Base-by-base conservation (phyloP, 371 early-diverging fungal species). In the Circinella umbellata region DNA sequence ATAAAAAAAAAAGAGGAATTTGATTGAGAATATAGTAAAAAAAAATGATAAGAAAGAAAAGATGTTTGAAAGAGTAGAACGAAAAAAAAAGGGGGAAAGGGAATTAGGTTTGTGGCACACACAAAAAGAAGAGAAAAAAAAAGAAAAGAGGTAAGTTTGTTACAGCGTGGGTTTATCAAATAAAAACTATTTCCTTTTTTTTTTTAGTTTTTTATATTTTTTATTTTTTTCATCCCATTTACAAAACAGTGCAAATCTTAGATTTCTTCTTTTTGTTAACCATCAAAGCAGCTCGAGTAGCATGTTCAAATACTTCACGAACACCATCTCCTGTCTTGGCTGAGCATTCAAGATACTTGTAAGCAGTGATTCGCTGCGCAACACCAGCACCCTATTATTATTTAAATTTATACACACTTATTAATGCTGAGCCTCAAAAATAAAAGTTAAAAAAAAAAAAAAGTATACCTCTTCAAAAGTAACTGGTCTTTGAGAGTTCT, bases 401-500 rank as follows among this genome's bases (percentile, higher is more conserved):
- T 51, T 13, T 4, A 14, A 8, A 51, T 51, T 15, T 51, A 51
- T 51, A 51, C n/a, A 51, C 1, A 39, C 59, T 27, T 64, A 46
- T 38, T 37, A 47, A 70, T 51, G 61, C 62, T 61, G 47, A 46
- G 53, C 57, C 38, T 36, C 53, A 39, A 54, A 64, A 47, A 49
- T 9, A 15, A 49, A 13, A 42, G 3, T 9, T 17, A 39, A 37
- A 55, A 42, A 5, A 11, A 15, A 15, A 10, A 35, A 38, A 35
- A 5, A 6, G 3, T 48, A 38, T 85, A 92, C 95, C 76, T 95
- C 88, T 73, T 94, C 92, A 64, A 79, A 71, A 18, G 92, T 82
- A 63, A 98, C 96, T 17, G 96, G 95, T 62, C 83, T 73, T 75
- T 92, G 93, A 73, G 91, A 86, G 68, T 81, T 89, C 80, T 87